Percentiles rank a stretch among this genome's conserved stretches.
Conservation (phyloP, 2,329 filamentous ascomycete genomes). For the Stagonosporopsis tanaceti region DNA sequence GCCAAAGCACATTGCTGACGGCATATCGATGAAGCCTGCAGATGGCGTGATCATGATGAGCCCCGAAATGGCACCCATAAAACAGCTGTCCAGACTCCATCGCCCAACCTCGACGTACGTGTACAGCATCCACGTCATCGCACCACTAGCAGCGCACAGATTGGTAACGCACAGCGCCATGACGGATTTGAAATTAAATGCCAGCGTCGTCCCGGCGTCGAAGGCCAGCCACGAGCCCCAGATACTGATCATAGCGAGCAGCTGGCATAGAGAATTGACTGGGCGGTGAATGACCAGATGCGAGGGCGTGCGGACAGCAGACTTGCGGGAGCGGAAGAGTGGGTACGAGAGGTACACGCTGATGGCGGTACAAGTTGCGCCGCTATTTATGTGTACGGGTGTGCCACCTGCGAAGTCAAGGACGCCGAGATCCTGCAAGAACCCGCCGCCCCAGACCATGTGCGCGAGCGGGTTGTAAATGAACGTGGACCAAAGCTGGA, state of each 20-base stretch:
- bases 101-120: constrained; percentile 54
- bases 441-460: constrained; percentile 59
- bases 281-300: constrained; percentile 59
- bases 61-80: constrained; percentile 62
- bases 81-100: constrained; percentile 60
- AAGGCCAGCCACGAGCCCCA: constrained; percentile 63
- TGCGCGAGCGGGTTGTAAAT: constrained; percentile 59
- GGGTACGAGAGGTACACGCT: constrained; percentile 62
- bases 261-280: constrained; percentile 58
- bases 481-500: constrained; percentile 59
- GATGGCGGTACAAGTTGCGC: constrained; percentile 55
- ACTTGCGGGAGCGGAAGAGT: constrained; percentile 56
- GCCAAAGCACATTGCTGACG: constrained; percentile 59
- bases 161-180: constrained; percentile 61
- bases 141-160: constrained; percentile 57
- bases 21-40: constrained; percentile 60
- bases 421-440: constrained; percentile 55
- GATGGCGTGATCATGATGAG: constrained; percentile 62
- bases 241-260: constrained; percentile 59
- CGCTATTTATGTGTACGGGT: constrained; percentile 45
- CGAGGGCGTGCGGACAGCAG: constrained; percentile 54
- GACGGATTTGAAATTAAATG: constrained; percentile 60
- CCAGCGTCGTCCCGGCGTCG: constrained; percentile 59
- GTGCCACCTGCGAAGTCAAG: constrained; percentile 59
- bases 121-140: constrained; percentile 57